Evolutionary conservation across 2,329 filamentous ascomycete genomes (phyloP).

Genomic region (Ophiocordyceps camponoti-leonardi): DNA sequence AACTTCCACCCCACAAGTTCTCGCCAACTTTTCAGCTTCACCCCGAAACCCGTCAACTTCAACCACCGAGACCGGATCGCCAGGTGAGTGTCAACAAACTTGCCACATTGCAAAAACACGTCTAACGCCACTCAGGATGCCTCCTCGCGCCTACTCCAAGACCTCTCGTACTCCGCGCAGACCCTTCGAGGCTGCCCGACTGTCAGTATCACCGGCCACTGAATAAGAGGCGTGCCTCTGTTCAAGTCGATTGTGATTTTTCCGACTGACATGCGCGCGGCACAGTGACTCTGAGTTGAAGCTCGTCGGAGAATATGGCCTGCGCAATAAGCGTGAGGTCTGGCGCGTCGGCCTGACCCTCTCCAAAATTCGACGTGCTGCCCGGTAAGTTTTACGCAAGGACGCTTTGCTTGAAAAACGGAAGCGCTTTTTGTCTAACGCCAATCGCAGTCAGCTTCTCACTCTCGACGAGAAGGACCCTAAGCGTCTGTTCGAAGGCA

Average conservation of each 20-base stretch:
- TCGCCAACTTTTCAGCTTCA: conserved; percentile 14
- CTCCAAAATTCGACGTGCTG: conserved; percentile 99
- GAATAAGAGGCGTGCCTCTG: conserved; percentile 90
- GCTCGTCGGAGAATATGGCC: conserved; percentile 98
- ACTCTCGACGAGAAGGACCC: conserved; percentile 99
- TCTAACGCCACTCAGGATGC: conserved; percentile 19
- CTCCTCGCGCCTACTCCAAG: conserved; percentile 71
- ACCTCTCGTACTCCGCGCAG: conserved; percentile 97
- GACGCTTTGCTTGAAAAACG: conserved; percentile 3
- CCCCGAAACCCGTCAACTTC: conserved; percentile 14
- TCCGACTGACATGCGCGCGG: conserved; percentile 45
- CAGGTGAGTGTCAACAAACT: conserved; percentile 17
- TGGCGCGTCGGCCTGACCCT: conserved; percentile 99
- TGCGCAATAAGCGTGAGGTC: conserved; percentile 99
- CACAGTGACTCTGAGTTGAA: conserved; percentile 97
- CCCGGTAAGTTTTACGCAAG: conserved; percentile 47
- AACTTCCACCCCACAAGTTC: conserved; percentile 19
- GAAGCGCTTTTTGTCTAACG: conserved; percentile 8
- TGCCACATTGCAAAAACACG: conserved; percentile 2
- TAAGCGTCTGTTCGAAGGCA: conserved; percentile 99
- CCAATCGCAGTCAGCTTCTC: conserved; percentile 69
- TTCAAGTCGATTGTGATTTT: conserved; percentile 72
- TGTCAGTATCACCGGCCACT: conserved; percentile 98
- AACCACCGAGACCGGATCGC: conserved; percentile 19
- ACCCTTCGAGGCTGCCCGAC: conserved; percentile 98